Evolutionary conservation across 1,139 yeast genomes (phyloP).

Genomic region (Kodamaea sp.): DNA sequence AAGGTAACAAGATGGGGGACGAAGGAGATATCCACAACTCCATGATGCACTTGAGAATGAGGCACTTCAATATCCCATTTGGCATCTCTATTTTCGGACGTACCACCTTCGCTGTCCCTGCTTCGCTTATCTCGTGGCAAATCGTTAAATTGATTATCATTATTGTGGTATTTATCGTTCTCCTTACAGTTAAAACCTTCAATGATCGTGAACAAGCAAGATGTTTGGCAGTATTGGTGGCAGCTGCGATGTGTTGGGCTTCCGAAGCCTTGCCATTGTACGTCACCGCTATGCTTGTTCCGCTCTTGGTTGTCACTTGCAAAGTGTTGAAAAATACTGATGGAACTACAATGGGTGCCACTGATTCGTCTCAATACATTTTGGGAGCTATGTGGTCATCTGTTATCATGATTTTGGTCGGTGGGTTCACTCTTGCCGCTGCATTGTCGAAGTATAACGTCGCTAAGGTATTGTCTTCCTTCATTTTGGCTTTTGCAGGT

Average conservation of each 20-base stretch:
- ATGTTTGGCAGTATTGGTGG: slow-evolving; percentile 79
- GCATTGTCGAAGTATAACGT: slow-evolving; percentile 88
- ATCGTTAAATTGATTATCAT: slow-evolving; percentile 49
- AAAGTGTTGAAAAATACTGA: slow-evolving; percentile 64
- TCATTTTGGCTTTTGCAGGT: slow-evolving; percentile 79
- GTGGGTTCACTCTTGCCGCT: slow-evolving; percentile 94
- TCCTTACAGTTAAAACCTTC: slow-evolving; percentile 59
- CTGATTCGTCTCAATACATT: slow-evolving; percentile 73
- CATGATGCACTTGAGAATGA: slow-evolving; percentile 27
- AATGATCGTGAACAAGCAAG: slow-evolving; percentile 67
- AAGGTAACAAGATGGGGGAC: slow-evolving; percentile 35
- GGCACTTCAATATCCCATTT: slow-evolving; percentile 20
- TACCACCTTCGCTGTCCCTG: slow-evolving; percentile 26
- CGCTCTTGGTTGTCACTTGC: slow-evolving; percentile 73
- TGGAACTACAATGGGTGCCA: slow-evolving; percentile 56
- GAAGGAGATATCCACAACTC: slow-evolving; percentile 24
- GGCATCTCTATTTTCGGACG: slow-evolving; percentile 21
- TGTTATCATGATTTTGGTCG: slow-evolving; percentile 81
- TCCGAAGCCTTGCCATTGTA: slow-evolving; percentile 89
- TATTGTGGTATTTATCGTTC: slow-evolving; percentile 43
- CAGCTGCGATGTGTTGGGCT: slow-evolving; percentile 88
- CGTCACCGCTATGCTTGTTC: slow-evolving; percentile 80
- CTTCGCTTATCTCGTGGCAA: slow-evolving; percentile 34
- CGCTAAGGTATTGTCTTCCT: slow-evolving; percentile 82
- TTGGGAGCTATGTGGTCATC: slow-evolving; percentile 93